These are phyloP conservation scores for Cyberlindnera meyerae DNA, from an alignment of 805 yeast species.

Conservation along the genomic window DNA sequence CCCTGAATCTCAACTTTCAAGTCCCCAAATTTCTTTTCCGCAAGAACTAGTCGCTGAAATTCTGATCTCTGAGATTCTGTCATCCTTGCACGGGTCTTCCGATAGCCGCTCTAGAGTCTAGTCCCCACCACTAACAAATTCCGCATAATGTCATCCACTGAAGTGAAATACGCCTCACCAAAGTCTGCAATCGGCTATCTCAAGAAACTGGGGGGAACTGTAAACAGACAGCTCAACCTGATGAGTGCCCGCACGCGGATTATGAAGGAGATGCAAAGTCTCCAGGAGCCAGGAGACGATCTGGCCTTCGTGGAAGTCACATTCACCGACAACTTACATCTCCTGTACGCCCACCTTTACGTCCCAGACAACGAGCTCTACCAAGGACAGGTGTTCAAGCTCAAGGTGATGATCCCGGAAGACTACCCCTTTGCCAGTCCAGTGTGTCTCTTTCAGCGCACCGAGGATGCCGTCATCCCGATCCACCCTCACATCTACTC, in stretches of 20 bases:
- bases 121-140: no score
- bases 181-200: no score
- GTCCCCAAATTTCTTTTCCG: no score
- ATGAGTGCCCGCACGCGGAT: constrained; percentile 22
- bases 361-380: constrained; percentile 35
- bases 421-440: constrained; percentile 60
- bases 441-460: constrained; percentile 44
- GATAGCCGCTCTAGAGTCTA: no score
- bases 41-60: no score
- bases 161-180: no score
- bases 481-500: constrained; percentile 71
- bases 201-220: background rate
- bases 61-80: no score
- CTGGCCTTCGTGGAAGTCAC: constrained; percentile 27
- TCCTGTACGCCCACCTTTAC: constrained; percentile 35
- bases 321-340: constrained; percentile 30
- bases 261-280: constrained; percentile 22
- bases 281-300: constrained; percentile 13
- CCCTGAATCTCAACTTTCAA: no score
- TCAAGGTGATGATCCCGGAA: constrained; percentile 38
- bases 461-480: constrained; percentile 38
- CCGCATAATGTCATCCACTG: no score
- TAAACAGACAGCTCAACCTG: constrained; percentile 1
- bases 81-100: no score
- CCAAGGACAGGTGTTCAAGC: constrained; percentile 32